A percentile compares a stretch with the other conserved stretches of the same genome.
Evolutionary conservation across 768 basidiomycete genomes (phyloP).

Genomic region (Suillus weaverae): DNA sequence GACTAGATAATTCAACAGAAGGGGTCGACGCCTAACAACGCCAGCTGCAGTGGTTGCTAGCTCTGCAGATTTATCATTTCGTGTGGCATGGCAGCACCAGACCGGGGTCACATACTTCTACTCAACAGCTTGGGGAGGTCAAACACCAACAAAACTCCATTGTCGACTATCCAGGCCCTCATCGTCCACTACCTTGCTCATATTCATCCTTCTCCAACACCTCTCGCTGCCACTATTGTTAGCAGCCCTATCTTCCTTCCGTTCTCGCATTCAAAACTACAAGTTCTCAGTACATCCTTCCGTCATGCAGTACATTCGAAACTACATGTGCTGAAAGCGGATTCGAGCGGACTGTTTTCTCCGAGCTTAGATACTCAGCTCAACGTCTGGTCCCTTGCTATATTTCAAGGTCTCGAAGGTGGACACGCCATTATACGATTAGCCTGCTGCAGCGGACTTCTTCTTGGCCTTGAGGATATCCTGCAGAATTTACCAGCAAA

Average conservation of each 20-base stretch:
- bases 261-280: constrained; percentile 29
- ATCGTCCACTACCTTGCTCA: constrained; percentile 29
- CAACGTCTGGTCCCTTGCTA: constrained; percentile 49
- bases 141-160: constrained; percentile 14
- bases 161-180: constrained; percentile 27
- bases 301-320: constrained; percentile 34
- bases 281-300: constrained; percentile 28
- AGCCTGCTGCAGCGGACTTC: constrained; percentile 61
- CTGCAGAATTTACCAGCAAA: constrained; percentile 34
- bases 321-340: constrained; percentile 21
- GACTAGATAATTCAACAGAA: not conserved
- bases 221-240: constrained; percentile 33
- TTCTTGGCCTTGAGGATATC: constrained; percentile 62
- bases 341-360: constrained; percentile 32
- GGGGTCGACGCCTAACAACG: no score
- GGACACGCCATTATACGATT: constrained; percentile 63
- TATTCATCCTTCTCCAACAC: constrained; percentile 31
- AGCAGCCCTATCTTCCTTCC: constrained; percentile 32
- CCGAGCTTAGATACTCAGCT: constrained; percentile 41
- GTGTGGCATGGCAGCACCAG: constrained; percentile 10
- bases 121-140: constrained; percentile 25
- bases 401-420: constrained; percentile 62
- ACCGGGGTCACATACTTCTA: constrained; percentile 25
- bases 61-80: not conserved
- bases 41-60: not conserved